phyloP scores from a whole-genome alignment of 2,329 filamentous ascomycete species.

The Cladosporium austrohemisphaericum region DNA sequence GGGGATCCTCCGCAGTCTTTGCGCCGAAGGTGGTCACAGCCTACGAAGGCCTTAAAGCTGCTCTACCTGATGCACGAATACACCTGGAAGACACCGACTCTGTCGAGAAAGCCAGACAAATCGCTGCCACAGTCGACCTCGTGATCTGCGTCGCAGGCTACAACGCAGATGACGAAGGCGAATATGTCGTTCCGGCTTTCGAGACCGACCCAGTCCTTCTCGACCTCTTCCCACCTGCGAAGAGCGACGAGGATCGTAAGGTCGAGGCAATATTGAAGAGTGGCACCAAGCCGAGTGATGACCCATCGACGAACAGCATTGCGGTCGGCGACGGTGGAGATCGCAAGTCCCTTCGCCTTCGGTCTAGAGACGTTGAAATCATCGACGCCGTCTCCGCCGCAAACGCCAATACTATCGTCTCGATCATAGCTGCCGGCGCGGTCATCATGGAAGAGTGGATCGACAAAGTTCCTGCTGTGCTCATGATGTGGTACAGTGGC shows the following conservation, averaged over 20 bases:
- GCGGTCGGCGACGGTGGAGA: constrained; percentile 17
- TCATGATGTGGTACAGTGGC: constrained; percentile 20
- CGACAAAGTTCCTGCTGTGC: constrained; percentile 11
- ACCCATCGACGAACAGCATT: background rate
- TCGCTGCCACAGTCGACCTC: constrained; percentile 11
- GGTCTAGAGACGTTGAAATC: constrained; percentile 11
- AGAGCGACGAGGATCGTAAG: constrained; percentile 5
- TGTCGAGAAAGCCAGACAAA: constrained; percentile 2
- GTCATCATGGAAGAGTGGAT: constrained; percentile 20
- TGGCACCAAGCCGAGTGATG: background rate
- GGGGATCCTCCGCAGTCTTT: constrained; percentile 16
- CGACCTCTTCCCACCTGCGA: constrained; percentile 14
- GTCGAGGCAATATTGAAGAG: background rate
- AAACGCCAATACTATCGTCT: constrained; percentile 10
- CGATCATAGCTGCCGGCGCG: constrained; percentile 15
- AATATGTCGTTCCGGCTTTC: constrained; percentile 18
- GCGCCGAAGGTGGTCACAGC: constrained; percentile 17
- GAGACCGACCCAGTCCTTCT: constrained; percentile 9
- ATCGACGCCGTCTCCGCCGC: constrained; percentile 13
- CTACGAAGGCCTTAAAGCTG: constrained; percentile 16
- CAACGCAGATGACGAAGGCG: constrained; percentile 14
- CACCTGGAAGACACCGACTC: constrained; percentile 15
- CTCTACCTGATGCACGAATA: constrained; percentile 10
- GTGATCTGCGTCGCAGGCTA: constrained; percentile 16
- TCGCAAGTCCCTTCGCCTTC: constrained; percentile 15